Evolutionary conservation across 225 moss, liverwort and hornwort species (phyloP), one percentile per base, ranked within the genome.

Genomic region (Bryoerythrophyllum caledonicum): DNA sequence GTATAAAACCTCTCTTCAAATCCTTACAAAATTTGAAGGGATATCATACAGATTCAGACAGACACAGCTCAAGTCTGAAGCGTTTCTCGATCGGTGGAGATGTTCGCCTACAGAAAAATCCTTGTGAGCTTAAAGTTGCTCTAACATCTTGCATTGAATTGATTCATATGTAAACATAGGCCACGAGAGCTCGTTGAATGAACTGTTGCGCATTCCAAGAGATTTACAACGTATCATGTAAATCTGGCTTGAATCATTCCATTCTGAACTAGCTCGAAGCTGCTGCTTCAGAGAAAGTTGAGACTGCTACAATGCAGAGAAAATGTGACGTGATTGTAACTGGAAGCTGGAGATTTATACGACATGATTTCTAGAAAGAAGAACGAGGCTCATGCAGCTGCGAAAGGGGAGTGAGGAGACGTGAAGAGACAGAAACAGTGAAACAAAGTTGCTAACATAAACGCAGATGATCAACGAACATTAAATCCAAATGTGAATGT

Each of bases 11-110:
- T 67, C 0, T 68, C 26, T 4, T 12, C 30, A 58, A 73, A 64
- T 51, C 40, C 44, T 60, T 37, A 40, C 0, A 10, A 8, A 38
- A 38, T 10, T 38, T 2, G 38, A 38, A 38, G 61, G 38, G 56
- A 79, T 67, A 60, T 56, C 55, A 67, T 24, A 71, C 9, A 75
- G 49, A 75, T 83, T 72, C 15, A 67, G 40, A 83, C 5, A 23
- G 75, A 75, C 62, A 56, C 56, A 78, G 51, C 11, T 74, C 23
- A 41, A 78, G 30, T 40, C 8, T 62, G 62, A 74, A 43, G 43
- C 43, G 61, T 44, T 38, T 38, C 38, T 38, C 38, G 37, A 37
- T 37, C 7, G 37, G 37, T 63, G 2, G 58, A 65, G 4, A 59
- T 25, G 34, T 44, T 74, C 2, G 8, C 38, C 38, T 38, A 38